Conservation (phyloP, 2,329 filamentous ascomycete genomes). For the Pseudogymnoascus sp. region DNA sequence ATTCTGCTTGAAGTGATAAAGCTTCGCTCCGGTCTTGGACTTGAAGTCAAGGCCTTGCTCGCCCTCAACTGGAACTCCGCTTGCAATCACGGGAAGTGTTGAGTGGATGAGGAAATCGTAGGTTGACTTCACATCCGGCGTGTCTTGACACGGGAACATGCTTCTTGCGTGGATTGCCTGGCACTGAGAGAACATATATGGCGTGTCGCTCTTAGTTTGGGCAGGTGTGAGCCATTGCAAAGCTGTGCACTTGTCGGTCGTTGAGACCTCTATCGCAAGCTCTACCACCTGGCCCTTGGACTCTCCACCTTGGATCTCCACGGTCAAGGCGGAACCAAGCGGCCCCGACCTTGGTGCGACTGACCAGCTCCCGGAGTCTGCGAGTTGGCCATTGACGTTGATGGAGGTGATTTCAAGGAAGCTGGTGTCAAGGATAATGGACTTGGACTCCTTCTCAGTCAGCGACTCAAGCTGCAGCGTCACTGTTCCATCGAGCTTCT, state of each 20-base stretch:
- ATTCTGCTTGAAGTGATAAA: conserved; percentile 82
- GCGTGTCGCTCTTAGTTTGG: conserved; percentile 92
- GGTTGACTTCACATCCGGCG: conserved; percentile 93
- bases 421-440: conserved; percentile 85
- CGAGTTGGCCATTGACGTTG: conserved; percentile 50
- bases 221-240: conserved; percentile 91
- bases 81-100: conserved; percentile 81
- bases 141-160: conserved; percentile 94
- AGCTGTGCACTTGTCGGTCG: conserved; percentile 81
- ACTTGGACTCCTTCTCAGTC: conserved; percentile 61
- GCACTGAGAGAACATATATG: conserved; percentile 97
- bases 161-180: conserved; percentile 93
- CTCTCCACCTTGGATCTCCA: conserved; percentile 50
- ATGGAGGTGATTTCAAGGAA: conserved; percentile 67
- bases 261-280: conserved; percentile 62
- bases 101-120: conserved; percentile 84
- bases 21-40: conserved; percentile 37
- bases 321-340: conserved; percentile 63
- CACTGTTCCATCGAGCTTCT: conserved; percentile 69
- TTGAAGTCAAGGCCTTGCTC: conserved; percentile 44
- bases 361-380: background rate
- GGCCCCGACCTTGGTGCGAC: conserved; percentile 56
- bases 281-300: conserved; percentile 45
- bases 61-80: conserved; percentile 56
- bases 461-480: conserved; percentile 68